Base-by-base conservation (phyloP, 495 filamentous ascomycete genomes). In the Aspergillus funiculosus region DNA sequence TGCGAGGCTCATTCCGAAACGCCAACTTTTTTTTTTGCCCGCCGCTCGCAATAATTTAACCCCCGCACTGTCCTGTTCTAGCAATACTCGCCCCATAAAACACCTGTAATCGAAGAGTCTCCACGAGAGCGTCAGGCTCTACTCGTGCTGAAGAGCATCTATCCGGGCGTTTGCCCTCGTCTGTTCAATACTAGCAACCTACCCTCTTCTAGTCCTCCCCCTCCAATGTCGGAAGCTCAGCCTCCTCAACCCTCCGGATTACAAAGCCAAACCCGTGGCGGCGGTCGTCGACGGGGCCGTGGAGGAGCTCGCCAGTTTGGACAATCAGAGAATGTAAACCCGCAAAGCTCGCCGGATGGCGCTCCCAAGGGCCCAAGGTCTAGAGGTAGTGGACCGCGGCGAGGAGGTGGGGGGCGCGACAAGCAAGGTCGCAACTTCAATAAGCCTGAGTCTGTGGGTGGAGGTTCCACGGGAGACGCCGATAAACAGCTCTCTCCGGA, bases 221-320 rank as follows among this genome's bases (percentile, higher is more conserved):
- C 28, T 46, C 40, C 56, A 38, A 71, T 71, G 67, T 60, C 67
- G 53, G 67, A 71, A 28, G 54, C 56, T 38, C 56, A 61, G 38
- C 44, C 60, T n/a, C 24, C 61, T 22, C 53, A 52, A 22, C 46
- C 59, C 38, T 32, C 53, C 30, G 58, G 49, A 30, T 58, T 62
- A 39, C 58, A 66, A 54, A 49, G 52, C 55, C 59, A 58, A 22
- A 54, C 46, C 38, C 66, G 64, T 50, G 66, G 68, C 41, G 62
- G 64, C 53, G 37, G 37, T 22, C 67, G 67, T 52, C 66, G 67
- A 39, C 66, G 67, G 27, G 67, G 67, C 48, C 62, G 66, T 43
- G 68, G 68, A 54, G 64, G 60, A 50, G 57, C 56, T 40, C 55
- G 58, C 10, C 48, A 50, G 26, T 40, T 60, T 19, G 58, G 52